A percentile compares a stretch with the other conserved stretches of the same genome.
Evolutionary conservation across 805 yeast species (phyloP).

Genomic region (Candida ovalis): DNA sequence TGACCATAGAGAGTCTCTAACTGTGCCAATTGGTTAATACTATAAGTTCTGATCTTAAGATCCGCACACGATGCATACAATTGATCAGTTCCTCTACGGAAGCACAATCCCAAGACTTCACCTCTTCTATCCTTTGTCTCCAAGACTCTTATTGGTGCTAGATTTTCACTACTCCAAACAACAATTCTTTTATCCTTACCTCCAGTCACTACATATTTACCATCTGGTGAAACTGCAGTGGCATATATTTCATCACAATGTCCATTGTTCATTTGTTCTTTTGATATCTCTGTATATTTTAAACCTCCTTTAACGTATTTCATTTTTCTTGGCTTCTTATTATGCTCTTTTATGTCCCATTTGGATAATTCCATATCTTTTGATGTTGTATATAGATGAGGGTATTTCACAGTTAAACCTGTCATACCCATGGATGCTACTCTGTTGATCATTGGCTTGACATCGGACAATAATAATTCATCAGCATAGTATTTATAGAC

Average conservation of each 20-base stretch:
- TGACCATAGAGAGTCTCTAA: constrained; percentile 92
- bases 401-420: constrained; percentile 50
- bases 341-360: constrained; percentile 61
- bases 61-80: constrained; percentile 92
- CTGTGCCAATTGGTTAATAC: constrained; percentile 81
- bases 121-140: constrained; percentile 73
- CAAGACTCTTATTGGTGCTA: constrained; percentile 72
- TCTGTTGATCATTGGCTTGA: constrained; percentile 44
- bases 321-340: constrained; percentile 59
- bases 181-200: constrained; percentile 78
- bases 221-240: constrained; percentile 83
- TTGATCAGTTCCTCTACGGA: constrained; percentile 79
- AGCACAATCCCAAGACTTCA: constrained; percentile 65
- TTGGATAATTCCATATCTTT: constrained; percentile 78
- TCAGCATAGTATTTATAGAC: constrained; percentile 67
- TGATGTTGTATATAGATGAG: constrained; percentile 71
- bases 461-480: constrained; percentile 40
- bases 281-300: constrained; percentile 38
- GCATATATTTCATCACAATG: constrained; percentile 75
- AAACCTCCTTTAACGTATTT: constrained; percentile 64
- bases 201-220: constrained; percentile 86
- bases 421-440: constrained; percentile 61
- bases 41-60: constrained; percentile 81
- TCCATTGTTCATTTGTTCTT: constrained; percentile 58
- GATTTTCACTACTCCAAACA: constrained; percentile 80